Base-by-base conservation (phyloP, 2,329 filamentous ascomycete genomes). In the Colletotrichum tropicicola region DNA sequence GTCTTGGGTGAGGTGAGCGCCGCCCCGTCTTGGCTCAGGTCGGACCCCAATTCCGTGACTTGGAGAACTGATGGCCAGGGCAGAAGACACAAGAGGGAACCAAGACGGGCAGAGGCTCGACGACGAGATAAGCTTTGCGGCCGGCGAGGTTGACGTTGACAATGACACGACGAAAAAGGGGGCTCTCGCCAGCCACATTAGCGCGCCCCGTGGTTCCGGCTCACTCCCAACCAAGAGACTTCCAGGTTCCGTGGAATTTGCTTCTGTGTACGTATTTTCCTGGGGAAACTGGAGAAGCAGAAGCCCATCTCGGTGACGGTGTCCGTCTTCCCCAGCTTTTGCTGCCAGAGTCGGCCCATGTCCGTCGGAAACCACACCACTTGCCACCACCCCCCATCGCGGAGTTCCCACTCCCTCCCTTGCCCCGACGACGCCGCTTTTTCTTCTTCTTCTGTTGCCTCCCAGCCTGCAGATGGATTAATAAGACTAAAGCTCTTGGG, bases 111-210 rank as follows among this genome's bases (percentile, higher is more conserved):
- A n/a, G 21, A 28, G 51, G 15, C 28, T 10, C n/a, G 41, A 41
- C 25, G 47, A 47, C 6, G 19, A 37, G 47, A 53, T 48, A 59
- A 59, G 47, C 60, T 59, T 64, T 64, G 39, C 41, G n/a, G 23
- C 55, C 55, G 48, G n/a, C n/a, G 32, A 43, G 32, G 21, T 28
- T 8, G 48, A 39, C 41, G 19, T 19, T 23, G 28, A 43, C 9
- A 17, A 27, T 23, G 28, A 39, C 54, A 57, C 54, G 43, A 44
- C 12, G 39, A 44, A 27, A 41, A 21, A 35, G n/a, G n/a, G n/a
- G n/a, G n/a, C n/a, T n/a, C n/a, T n/a, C n/a, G n/a, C n/a, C n/a
- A n/a, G n/a, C n/a, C n/a, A n/a, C n/a, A n/a, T n/a, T n/a, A n/a
- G n/a, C n/a, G n/a, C n/a, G n/a, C n/a, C n/a, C n/a, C n/a, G n/a